phyloP scores from a whole-genome alignment of 1,284 basidiomycete genomes.

The Heliocybe sulcata region DNA sequence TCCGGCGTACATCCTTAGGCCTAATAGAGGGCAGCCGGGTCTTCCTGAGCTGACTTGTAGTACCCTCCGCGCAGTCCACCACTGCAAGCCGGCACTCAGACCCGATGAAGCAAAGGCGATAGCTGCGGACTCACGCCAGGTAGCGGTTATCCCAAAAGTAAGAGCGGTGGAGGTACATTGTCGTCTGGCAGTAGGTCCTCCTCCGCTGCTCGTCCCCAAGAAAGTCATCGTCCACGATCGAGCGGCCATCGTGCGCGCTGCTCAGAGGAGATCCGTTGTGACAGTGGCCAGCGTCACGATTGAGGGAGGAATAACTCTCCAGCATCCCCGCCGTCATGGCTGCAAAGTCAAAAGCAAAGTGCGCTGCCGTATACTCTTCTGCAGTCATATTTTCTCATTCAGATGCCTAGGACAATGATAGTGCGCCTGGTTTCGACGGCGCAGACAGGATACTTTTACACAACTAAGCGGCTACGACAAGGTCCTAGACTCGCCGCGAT shows the following conservation, averaged over 20 bases:
- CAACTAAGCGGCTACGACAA: conserved; percentile 64
- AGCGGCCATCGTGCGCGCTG: neutral
- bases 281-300: neutral
- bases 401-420: conserved; percentile 64
- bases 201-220: neutral
- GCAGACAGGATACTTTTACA: conserved; percentile 88
- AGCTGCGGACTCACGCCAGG: neutral
- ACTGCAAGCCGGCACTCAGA: conserved; percentile 34
- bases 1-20: conserved; percentile 53
- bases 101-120: neutral
- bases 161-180: neutral
- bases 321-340: neutral
- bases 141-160: neutral
- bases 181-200: neutral
- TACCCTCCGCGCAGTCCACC: conserved; percentile 86
- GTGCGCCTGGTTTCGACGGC: conserved; percentile 85
- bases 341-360: neutral
- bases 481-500: conserved; percentile 74
- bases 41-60: conserved; percentile 42
- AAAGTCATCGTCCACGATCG: neutral
- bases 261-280: neutral
- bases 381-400: neutral
- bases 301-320: neutral
- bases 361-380: neutral
- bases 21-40: conserved; percentile 27